Percentiles rank a stretch among this genome's conserved stretches.
phyloP scores from a whole-genome alignment of 2,329 filamentous ascomycete species.

The Tolypocladium album region DNA sequence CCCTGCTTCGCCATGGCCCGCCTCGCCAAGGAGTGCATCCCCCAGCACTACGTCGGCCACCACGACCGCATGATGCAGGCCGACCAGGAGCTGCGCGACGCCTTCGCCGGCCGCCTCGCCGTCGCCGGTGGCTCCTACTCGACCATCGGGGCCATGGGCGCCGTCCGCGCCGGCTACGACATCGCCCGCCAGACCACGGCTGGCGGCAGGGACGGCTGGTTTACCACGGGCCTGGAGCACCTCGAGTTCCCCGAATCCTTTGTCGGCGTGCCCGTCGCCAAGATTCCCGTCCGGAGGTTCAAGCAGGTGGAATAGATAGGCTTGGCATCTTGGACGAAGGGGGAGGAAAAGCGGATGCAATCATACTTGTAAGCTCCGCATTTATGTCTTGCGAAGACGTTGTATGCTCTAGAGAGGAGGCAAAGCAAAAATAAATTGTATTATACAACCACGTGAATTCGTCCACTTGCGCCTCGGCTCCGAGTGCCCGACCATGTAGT shows the following conservation, averaged over 20 bases:
- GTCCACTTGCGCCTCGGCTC: not conserved
- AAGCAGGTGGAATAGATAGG: constrained; percentile 1
- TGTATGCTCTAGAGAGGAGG: not conserved
- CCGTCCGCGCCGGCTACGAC: constrained; percentile 34
- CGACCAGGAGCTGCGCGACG: constrained; percentile 39
- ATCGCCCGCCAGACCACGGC: constrained; percentile 11
- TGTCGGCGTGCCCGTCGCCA: constrained; percentile 10
- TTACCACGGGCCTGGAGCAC: constrained; percentile 18
- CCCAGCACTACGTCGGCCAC: constrained; percentile 82
- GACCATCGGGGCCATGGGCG: constrained; percentile 37
- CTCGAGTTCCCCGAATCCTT: constrained; percentile 12
- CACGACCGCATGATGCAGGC: constrained; percentile 46
- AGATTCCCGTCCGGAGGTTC: constrained; percentile 17
- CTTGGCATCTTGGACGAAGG: not conserved
- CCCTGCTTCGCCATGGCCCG: constrained; percentile 52
- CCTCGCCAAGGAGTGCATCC: constrained; percentile 62
- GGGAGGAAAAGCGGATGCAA: not conserved
- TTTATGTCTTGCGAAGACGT: not conserved
- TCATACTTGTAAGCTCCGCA: not conserved
- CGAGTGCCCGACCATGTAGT: not conserved
- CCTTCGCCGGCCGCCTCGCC: constrained; percentile 53
- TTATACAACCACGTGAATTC: not conserved
- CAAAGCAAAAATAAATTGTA: not conserved
- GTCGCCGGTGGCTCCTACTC: constrained; percentile 50
- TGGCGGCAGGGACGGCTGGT: constrained; percentile 7